These are phyloP conservation scores for Fragaria iinumae DNA, from an alignment of 306 rosid genomes.

Conservation along the genomic window DNA sequence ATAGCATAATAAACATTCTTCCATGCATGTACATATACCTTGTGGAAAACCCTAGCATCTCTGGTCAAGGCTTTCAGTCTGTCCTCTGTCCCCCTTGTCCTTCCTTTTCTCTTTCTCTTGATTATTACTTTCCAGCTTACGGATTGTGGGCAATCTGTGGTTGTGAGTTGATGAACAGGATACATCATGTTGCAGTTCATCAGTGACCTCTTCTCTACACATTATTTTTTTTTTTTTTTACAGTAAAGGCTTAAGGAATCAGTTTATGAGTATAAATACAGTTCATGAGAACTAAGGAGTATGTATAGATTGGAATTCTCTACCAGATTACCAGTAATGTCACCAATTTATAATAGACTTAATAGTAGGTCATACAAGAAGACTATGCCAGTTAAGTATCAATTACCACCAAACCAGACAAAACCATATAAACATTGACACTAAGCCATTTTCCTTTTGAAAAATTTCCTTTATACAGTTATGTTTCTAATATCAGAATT, in stretches of 20 bases:
- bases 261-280: background rate
- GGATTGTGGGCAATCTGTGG: background rate
- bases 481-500: background rate
- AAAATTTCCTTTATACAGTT: background rate
- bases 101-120: background rate
- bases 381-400: background rate
- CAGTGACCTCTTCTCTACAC: background rate
- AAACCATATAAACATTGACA: background rate
- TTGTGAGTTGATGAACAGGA: background rate
- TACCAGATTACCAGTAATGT: background rate
- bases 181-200: background rate
- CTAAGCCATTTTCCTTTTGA: background rate
- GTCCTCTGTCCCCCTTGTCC: background rate
- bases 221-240: background rate
- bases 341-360: background rate
- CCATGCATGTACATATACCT: background rate
- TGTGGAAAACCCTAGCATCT: background rate
- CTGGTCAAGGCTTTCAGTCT: background rate
- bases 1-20: background rate
- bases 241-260: background rate
- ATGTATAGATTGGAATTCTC: background rate
- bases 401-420: background rate
- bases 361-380: background rate
- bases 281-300: background rate
- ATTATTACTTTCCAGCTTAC: background rate